phyloP scores from a whole-genome alignment of 2,329 filamentous ascomycete species.

The Escovopsis sp. region DNA sequence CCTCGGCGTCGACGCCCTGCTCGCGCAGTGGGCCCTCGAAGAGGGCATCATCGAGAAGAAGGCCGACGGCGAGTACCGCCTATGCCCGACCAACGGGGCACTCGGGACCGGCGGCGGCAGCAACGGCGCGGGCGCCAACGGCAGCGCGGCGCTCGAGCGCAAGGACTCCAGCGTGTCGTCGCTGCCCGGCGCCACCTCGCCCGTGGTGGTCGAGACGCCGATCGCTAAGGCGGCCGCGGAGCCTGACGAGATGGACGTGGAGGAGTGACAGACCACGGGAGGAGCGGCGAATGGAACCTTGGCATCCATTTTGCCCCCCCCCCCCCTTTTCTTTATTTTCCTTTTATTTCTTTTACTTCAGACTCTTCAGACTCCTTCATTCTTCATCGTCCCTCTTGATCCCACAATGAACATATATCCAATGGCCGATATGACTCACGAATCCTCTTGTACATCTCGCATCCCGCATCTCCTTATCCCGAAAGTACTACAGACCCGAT shows the following conservation, averaged over 20 bases:
- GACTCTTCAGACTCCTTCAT: too few relatives aligned
- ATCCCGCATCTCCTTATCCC: too few relatives aligned
- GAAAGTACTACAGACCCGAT: too few relatives aligned
- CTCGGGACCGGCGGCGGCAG: conserved; percentile 6
- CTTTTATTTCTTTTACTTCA: too few relatives aligned
- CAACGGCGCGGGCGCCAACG: not conserved
- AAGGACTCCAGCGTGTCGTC: conserved; percentile 14
- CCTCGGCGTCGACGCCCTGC: conserved; percentile 41
- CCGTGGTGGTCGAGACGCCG: conserved; percentile 10
- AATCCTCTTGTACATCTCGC: too few relatives aligned
- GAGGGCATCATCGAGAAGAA: conserved; percentile 47
- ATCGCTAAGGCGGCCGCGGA: conserved; percentile 11
- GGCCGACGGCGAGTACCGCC: conserved; percentile 40
- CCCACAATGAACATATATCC: too few relatives aligned
- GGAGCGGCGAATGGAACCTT: too few relatives aligned
- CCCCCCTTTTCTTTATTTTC: too few relatives aligned
- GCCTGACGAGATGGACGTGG: conserved; percentile 14
- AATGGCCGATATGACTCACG: too few relatives aligned
- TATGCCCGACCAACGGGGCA: conserved; percentile 21
- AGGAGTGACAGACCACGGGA: conserved; percentile 7
- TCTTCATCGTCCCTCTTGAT: too few relatives aligned
- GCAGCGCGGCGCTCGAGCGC: conserved; percentile 8
- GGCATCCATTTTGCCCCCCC: too few relatives aligned
- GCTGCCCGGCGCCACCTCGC: conserved; percentile 6
- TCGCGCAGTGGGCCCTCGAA: conserved; percentile 48